These are phyloP conservation scores for Cicer pinnatifidum DNA, from an alignment of 306 rosid species.

Conservation along the genomic window DNA sequence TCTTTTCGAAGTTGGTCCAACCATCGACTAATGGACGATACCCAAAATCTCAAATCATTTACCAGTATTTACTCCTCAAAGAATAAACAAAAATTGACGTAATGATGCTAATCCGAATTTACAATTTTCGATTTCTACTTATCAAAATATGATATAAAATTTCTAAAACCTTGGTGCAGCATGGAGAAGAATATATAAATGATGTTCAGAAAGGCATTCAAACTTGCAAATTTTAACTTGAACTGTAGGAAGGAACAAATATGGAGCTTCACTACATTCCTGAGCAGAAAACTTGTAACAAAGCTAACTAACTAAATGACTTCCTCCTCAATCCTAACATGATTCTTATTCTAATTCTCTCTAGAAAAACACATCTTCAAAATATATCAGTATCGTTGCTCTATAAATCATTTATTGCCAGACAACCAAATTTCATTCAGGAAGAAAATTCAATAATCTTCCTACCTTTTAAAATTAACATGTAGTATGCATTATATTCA, in stretches of 20 bases:
- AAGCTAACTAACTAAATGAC: background rate
- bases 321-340: background rate
- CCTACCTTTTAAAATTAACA: background rate
- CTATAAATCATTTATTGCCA: background rate
- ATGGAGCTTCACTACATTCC: constrained; percentile 1
- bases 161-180: background rate
- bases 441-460: constrained; percentile 10
- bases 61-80: background rate
- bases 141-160: background rate
- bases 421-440: constrained; percentile 8
- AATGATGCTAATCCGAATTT: background rate
- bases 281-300: background rate
- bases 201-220: background rate
- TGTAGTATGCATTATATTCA: constrained; percentile 7
- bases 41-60: background rate
- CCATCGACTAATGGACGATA: background rate
- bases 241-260: background rate
- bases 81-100: background rate
- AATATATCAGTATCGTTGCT: background rate
- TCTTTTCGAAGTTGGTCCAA: background rate
- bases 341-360: background rate
- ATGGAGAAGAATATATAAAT: background rate
- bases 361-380: background rate
- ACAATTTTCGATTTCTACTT: too few relatives aligned
- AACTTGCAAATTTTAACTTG: constrained; percentile 5